These are phyloP conservation scores for Gossypium mustelinum DNA, from an alignment of 345 rosid species.

Conservation along the genomic window DNA sequence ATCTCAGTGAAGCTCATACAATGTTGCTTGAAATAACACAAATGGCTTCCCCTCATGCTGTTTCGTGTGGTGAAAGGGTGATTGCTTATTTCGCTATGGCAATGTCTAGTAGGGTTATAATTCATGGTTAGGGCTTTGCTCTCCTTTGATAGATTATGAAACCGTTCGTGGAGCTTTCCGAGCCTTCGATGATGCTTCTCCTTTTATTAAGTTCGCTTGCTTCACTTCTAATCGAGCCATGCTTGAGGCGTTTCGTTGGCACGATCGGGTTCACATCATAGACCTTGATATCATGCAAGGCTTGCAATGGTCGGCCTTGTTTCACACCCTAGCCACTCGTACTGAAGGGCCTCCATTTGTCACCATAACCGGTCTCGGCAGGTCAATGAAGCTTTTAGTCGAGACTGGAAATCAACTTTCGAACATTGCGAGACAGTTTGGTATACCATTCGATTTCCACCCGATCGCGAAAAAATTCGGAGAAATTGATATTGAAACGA, in stretches of 20 bases:
- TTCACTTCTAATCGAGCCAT: constrained; percentile 73
- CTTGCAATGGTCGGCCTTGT: constrained; percentile 68
- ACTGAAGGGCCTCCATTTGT: constrained; percentile 56
- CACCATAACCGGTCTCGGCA: constrained; percentile 55
- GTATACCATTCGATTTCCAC: constrained; percentile 58
- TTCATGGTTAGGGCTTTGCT: constrained; percentile 61
- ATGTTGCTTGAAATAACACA: constrained; percentile 62
- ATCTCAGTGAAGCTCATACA: constrained; percentile 57
- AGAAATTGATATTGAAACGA: constrained; percentile 34
- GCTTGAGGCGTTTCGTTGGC: constrained; percentile 55
- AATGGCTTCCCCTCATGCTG: constrained; percentile 56
- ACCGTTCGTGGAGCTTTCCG: constrained; percentile 40
- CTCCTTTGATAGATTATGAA: constrained; percentile 46
- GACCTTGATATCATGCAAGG: constrained; percentile 76
- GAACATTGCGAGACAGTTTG: constrained; percentile 50
- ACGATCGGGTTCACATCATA: constrained; percentile 51
- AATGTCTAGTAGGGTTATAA: constrained; percentile 60
- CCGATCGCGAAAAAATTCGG: constrained; percentile 55
- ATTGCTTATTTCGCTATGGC: constrained; percentile 68
- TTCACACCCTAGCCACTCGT: constrained; percentile 63
- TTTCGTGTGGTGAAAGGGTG: constrained; percentile 58
- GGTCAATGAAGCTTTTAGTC: constrained; percentile 41
- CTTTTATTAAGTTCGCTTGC: constrained; percentile 59
- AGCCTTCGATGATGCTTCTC: constrained; percentile 53
- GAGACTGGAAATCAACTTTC: constrained; percentile 65